Evolutionary conservation across 176 grass and related monocot genomes (phyloP).

Genomic region (Cenchrus fungigraminus): DNA sequence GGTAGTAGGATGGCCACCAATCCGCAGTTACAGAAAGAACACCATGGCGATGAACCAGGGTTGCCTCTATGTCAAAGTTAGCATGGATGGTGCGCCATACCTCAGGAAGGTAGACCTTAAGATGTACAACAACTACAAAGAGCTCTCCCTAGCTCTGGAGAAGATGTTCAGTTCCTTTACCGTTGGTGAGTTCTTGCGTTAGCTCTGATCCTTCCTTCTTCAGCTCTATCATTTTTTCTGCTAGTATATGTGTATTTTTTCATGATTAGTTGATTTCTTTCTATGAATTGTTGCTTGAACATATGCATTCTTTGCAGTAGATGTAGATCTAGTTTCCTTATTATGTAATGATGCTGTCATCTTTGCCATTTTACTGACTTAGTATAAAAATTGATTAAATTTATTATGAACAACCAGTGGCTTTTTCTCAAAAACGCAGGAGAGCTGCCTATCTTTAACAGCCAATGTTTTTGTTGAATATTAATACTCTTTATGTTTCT

Average conservation of each 20-base stretch:
- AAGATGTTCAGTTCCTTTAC: constrained; percentile 82
- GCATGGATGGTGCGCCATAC: constrained; percentile 89
- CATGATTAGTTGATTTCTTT: too few species aligned
- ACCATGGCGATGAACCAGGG: constrained; percentile 68
- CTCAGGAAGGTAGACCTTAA: constrained; percentile 87
- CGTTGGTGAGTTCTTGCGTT: constrained; percentile 52
- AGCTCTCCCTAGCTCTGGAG: constrained; percentile 67
- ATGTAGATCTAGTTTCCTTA: constrained; percentile 32
- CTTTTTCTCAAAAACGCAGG: too few species aligned
- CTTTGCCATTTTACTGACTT: constrained; percentile 10
- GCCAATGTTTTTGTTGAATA: constrained; percentile 19
- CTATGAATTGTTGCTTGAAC: too few species aligned
- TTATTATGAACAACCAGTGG: background rate
- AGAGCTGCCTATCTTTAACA: too few species aligned
- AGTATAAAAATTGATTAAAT: background rate
- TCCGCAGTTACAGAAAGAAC: constrained; percentile 78
- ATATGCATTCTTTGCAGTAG: constrained; percentile 8
- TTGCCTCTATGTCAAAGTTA: constrained; percentile 81
- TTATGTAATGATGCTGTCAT: constrained; percentile 24
- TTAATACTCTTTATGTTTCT: background rate
- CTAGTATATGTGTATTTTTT: too few species aligned
- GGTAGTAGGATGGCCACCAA: constrained; percentile 91
- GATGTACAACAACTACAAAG: constrained; percentile 76
- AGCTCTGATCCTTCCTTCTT: background rate
- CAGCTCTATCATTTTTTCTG: too few species aligned